These are phyloP conservation scores for Fraxinus dipetala DNA, from an alignment of 305 asterid species.

Conservation along the genomic window DNA sequence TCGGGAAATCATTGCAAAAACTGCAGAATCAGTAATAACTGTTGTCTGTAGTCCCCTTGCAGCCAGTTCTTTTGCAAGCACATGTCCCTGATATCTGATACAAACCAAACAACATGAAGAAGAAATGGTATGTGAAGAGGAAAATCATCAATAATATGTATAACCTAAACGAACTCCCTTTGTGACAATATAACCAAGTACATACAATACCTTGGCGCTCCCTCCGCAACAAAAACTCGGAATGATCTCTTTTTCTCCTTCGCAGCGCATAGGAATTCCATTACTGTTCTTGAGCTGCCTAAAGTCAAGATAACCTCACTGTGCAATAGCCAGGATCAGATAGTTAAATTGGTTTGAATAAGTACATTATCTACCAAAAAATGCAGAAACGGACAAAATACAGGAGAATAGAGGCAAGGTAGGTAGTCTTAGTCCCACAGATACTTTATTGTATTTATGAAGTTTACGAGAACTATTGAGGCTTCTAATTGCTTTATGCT, in stretches of 20 bases:
- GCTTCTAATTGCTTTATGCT: background rate
- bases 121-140: background rate
- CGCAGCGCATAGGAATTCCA: slow-evolving; percentile 88
- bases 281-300: slow-evolving; percentile 92
- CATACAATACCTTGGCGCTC: slow-evolving; percentile 84
- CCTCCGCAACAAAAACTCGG: slow-evolving; percentile 97
- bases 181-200: slow-evolving; percentile 8
- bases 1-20: slow-evolving; percentile 97
- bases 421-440: slow-evolving; percentile 4
- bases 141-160: slow-evolving; percentile 10
- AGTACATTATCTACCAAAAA: slow-evolving; percentile 4
- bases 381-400: background rate
- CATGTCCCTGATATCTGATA: slow-evolving; percentile 91
- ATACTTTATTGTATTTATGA: background rate
- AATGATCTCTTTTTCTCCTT: slow-evolving; percentile 93
- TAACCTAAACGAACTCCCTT: slow-evolving; percentile 15
- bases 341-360: background rate
- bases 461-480: background rate
- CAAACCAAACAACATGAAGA: slow-evolving; percentile 20
- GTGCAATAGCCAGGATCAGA: slow-evolving; percentile 26
- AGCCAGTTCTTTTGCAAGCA: slow-evolving; percentile 86
- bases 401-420: background rate
- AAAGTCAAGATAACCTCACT: slow-evolving; percentile 98
- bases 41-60: slow-evolving; percentile 85
- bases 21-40: slow-evolving; percentile 92